Evolutionary conservation across 2,329 filamentous ascomycete genomes (phyloP).

Genomic region (Claviceps humidiphila): DNA sequence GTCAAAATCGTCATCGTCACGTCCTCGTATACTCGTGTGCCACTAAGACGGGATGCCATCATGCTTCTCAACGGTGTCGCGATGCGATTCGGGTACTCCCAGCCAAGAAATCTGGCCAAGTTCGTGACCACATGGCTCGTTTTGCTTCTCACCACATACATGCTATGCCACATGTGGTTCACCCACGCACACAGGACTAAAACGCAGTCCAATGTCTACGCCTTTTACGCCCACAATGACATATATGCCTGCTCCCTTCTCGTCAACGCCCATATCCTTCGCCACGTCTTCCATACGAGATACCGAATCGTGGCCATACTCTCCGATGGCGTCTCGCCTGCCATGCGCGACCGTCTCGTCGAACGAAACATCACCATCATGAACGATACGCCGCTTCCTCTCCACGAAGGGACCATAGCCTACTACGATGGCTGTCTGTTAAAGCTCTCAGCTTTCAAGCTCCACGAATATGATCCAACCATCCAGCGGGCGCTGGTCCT

Average conservation of each 20-base stretch:
- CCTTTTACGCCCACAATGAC: slow-evolving; percentile 11
- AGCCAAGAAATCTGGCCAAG: neutral
- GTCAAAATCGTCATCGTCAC: too few relatives aligned
- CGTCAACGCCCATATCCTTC: slow-evolving; percentile 9
- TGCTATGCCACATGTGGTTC: neutral
- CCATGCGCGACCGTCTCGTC: slow-evolving; percentile 3
- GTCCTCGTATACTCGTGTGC: too few relatives aligned
- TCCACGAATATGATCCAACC: slow-evolving; percentile 7
- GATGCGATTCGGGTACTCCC: neutral
- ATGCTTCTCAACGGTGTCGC: neutral
- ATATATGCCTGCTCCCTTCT: slow-evolving; percentile 10
- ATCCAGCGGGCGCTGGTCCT: slow-evolving; percentile 7
- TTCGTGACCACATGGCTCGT: neutral
- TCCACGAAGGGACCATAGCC: neutral
- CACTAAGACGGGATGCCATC: neutral
- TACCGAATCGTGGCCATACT: slow-evolving; percentile 8
- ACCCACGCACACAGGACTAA: neutral
- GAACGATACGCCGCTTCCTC: slow-evolving; percentile 6
- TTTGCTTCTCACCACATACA: neutral
- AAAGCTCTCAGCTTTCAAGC: slow-evolving; percentile 9
- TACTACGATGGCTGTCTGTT: slow-evolving; percentile 10
- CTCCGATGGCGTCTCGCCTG: slow-evolving; percentile 6
- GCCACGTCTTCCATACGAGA: slow-evolving; percentile 1
- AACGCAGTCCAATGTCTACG: slow-evolving; percentile 6
- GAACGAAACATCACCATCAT: slow-evolving; percentile 2